These are phyloP conservation scores for Penicillium atrosanguineum DNA, from an alignment of 495 filamentous ascomycete genomes.

Conservation along the genomic window DNA sequence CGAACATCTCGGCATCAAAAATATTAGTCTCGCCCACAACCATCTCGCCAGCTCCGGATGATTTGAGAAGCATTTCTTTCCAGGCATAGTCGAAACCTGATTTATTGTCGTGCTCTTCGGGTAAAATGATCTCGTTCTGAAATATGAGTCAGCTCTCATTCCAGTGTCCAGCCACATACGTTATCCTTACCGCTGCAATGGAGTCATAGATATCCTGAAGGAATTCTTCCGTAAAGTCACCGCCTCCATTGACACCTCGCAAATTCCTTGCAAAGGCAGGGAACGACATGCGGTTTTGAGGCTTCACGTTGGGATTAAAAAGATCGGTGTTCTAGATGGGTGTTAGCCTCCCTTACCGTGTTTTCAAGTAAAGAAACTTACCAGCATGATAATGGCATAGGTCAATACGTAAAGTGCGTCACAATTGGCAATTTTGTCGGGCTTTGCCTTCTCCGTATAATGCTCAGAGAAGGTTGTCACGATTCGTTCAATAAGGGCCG, in stretches of 20 bases:
- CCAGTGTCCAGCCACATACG: background rate
- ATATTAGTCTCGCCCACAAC: slow-evolving; percentile 86
- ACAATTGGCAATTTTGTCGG: slow-evolving; percentile 76
- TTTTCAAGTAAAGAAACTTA: background rate
- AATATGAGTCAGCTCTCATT: background rate
- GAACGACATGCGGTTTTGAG: slow-evolving; percentile 74
- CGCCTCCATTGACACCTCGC: slow-evolving; percentile 79
- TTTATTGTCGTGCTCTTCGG: slow-evolving; percentile 94
- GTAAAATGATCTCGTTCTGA: slow-evolving; percentile 88
- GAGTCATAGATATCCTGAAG: slow-evolving; percentile 86
- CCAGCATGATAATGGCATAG: slow-evolving; percentile 91
- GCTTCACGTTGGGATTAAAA: slow-evolving; percentile 89
- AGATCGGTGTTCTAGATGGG: slow-evolving; percentile 70
- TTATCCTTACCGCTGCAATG: slow-evolving; percentile 56
- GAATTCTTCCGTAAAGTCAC: slow-evolving; percentile 83
- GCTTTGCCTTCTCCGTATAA: slow-evolving; percentile 71
- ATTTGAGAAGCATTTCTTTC: slow-evolving; percentile 89
- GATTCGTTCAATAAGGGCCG: slow-evolving; percentile 88
- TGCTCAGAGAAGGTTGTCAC: slow-evolving; percentile 81
- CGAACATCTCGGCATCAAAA: slow-evolving; percentile 97
- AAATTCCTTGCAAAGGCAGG: slow-evolving; percentile 83
- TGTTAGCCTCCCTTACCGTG: background rate
- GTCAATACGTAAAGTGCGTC: slow-evolving; percentile 89
- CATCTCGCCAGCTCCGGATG: slow-evolving; percentile 69
- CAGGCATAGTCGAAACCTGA: slow-evolving; percentile 96